phyloP scores from a whole-genome alignment of 2,329 filamentous ascomycete genomes.

The Scopulariopsis brevicaulis region DNA sequence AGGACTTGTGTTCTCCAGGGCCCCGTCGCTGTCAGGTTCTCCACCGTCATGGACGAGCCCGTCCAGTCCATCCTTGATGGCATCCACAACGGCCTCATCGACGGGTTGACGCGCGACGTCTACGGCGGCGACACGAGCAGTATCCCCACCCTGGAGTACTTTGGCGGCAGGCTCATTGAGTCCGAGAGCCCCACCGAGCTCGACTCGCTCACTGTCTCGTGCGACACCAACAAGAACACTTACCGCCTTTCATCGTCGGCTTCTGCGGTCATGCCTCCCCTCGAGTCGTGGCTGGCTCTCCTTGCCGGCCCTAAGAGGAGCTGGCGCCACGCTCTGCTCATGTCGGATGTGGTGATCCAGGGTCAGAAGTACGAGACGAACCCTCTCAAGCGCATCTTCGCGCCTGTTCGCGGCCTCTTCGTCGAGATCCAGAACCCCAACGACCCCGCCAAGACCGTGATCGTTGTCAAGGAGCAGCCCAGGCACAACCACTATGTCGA shows the following conservation, averaged over 20 bases:
- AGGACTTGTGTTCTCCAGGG: slow-evolving; percentile 95
- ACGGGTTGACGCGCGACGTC: slow-evolving; percentile 64
- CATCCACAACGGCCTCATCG: slow-evolving; percentile 82
- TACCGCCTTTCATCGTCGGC: slow-evolving; percentile 74
- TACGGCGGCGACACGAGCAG: slow-evolving; percentile 63
- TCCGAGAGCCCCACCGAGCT: slow-evolving; percentile 62
- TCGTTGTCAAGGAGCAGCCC: slow-evolving; percentile 78
- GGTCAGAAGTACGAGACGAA: slow-evolving; percentile 97
- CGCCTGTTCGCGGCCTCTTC: slow-evolving; percentile 73
- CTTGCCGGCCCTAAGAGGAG: slow-evolving; percentile 78
- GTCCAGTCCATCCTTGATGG: slow-evolving; percentile 89
- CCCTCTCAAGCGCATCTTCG: slow-evolving; percentile 84
- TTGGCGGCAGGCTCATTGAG: slow-evolving; percentile 77
- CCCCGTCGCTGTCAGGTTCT: slow-evolving; percentile 84
- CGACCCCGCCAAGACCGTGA: slow-evolving; percentile 71
- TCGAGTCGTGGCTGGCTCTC: slow-evolving; percentile 78
- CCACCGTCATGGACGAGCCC: slow-evolving; percentile 81
- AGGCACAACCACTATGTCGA: slow-evolving; percentile 78
- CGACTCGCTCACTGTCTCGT: slow-evolving; percentile 75
- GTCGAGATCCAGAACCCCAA: slow-evolving; percentile 81
- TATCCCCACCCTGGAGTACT: slow-evolving; percentile 86
- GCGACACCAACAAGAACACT: slow-evolving; percentile 66
- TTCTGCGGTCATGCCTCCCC: slow-evolving; percentile 60
- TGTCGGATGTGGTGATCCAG: slow-evolving; percentile 86
- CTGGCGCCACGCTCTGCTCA: slow-evolving; percentile 92